These are phyloP conservation scores for Fusarium clavum DNA, from an alignment of 2,329 filamentous ascomycete genomes.

Conservation along the genomic window DNA sequence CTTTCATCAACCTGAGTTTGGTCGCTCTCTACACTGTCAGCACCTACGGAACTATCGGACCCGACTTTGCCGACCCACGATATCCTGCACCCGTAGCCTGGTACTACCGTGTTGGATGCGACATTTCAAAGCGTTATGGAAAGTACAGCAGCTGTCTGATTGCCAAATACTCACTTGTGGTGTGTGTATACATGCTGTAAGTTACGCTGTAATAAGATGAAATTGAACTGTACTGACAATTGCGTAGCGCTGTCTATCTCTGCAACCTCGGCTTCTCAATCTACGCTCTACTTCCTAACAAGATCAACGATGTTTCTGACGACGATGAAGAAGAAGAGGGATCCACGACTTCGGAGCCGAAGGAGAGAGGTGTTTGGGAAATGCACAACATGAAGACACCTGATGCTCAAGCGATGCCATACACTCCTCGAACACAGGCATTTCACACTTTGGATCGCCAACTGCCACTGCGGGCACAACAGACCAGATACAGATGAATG, in stretches of 20 bases:
- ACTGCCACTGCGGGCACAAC: conserved; percentile 61
- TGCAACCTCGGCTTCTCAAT: conserved; percentile 69
- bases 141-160: conserved; percentile 72
- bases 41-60: conserved; percentile 77
- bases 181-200: conserved; percentile 76
- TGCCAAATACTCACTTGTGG: conserved; percentile 75
- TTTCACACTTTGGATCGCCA: conserved; percentile 73
- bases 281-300: conserved; percentile 69
- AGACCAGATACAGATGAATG: conserved; percentile 31
- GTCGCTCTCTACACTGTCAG: conserved; percentile 73
- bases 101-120: conserved; percentile 80
- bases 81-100: conserved; percentile 74
- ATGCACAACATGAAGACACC: conserved; percentile 63
- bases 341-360: conserved; percentile 50
- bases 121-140: conserved; percentile 64
- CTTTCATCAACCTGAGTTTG: conserved; percentile 68
- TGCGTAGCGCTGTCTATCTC: conserved; percentile 67
- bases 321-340: conserved; percentile 58
- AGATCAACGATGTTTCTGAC: conserved; percentile 60
- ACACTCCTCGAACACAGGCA: conserved; percentile 74
- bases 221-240: not conserved
- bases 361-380: conserved; percentile 65
- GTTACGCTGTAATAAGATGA: conserved; percentile 47
- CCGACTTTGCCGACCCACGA: conserved; percentile 75
- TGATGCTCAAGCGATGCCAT: conserved; percentile 56